Conservation (phyloP, 2,329 filamentous ascomycete species). For the Colletotrichum neosansevieriae region DNA sequence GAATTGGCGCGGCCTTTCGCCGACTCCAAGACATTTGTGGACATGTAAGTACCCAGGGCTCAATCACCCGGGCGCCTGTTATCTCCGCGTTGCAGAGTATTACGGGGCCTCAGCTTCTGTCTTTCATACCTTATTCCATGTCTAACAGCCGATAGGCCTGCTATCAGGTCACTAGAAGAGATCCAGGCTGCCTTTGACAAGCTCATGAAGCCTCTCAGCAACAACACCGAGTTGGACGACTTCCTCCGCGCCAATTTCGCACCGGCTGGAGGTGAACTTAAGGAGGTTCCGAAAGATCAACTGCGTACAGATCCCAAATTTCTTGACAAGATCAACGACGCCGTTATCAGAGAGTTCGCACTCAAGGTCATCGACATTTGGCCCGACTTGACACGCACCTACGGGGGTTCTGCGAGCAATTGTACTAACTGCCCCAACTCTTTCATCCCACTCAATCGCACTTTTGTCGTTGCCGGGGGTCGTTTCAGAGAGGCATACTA, state of each 20-base stretch:
- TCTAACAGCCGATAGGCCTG: slow-evolving; percentile 61
- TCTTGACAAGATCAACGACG: slow-evolving; percentile 67
- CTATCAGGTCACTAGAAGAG: slow-evolving; percentile 67
- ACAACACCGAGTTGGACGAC: slow-evolving; percentile 71
- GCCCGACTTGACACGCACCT: slow-evolving; percentile 74
- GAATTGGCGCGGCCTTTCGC: slow-evolving; percentile 73
- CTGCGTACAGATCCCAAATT: slow-evolving; percentile 70
- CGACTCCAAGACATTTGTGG: slow-evolving; percentile 79
- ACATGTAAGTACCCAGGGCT: slow-evolving; percentile 63
- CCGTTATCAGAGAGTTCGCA: slow-evolving; percentile 70
- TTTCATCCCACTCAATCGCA: slow-evolving; percentile 74
- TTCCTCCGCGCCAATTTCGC: slow-evolving; percentile 75
- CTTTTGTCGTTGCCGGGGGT: slow-evolving; percentile 78
- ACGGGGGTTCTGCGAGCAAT: slow-evolving; percentile 61
- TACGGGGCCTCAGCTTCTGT: not conserved
- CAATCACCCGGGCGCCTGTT: not conserved
- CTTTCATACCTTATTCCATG: not conserved
- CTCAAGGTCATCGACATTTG: slow-evolving; percentile 76
- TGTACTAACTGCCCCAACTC: slow-evolving; percentile 73
- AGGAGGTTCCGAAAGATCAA: slow-evolving; percentile 62
- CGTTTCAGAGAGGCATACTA: slow-evolving; percentile 79
- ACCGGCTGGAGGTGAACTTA: slow-evolving; percentile 72
- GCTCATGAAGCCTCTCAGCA: slow-evolving; percentile 70
- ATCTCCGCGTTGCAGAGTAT: not conserved
- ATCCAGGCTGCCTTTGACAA: slow-evolving; percentile 72